Evolutionary conservation across 805 yeast species (phyloP).

Genomic region (Cyberlindnera veronae): DNA sequence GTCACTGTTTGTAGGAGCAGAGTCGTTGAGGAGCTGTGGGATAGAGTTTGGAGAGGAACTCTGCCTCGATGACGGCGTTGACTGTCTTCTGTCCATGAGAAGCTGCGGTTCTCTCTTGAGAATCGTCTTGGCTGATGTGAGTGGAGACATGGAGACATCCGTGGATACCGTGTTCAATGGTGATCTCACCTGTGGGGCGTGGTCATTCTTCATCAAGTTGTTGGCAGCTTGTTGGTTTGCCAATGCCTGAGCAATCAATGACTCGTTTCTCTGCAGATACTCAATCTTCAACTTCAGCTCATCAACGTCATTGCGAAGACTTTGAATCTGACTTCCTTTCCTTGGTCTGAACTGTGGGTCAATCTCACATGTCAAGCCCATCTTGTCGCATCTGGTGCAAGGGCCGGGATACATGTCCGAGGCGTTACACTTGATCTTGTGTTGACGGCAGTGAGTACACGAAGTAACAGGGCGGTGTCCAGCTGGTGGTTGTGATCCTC

Average conservation of each 20-base stretch:
- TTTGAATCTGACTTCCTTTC: slow-evolving; percentile 86
- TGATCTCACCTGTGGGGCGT: slow-evolving; percentile 20
- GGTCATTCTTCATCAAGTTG: slow-evolving; percentile 10
- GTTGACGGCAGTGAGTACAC: slow-evolving; percentile 93
- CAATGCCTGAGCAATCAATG: slow-evolving; percentile 61
- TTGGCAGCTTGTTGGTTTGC: slow-evolving; percentile 24
- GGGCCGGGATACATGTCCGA: slow-evolving; percentile 77
- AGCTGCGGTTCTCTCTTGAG: slow-evolving; percentile 43
- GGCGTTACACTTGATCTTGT: slow-evolving; percentile 91
- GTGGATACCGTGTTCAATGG: slow-evolving; percentile 16
- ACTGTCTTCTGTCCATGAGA: slow-evolving; percentile 32
- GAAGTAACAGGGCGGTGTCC: slow-evolving; percentile 88
- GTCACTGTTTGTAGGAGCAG: slow-evolving; percentile 38
- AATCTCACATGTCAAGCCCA: slow-evolving; percentile 78
- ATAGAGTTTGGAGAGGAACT: slow-evolving; percentile 24
- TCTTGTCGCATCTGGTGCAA: slow-evolving; percentile 77
- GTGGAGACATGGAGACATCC: slow-evolving; percentile 14
- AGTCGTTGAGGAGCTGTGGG: slow-evolving; percentile 39
- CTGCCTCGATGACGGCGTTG: slow-evolving; percentile 24
- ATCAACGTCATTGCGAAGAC: slow-evolving; percentile 79
- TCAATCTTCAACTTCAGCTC: slow-evolving; percentile 73
- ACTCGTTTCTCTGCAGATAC: slow-evolving; percentile 60
- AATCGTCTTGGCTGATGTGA: slow-evolving; percentile 39
- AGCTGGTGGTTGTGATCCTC: slow-evolving; percentile 30
- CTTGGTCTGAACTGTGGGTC: slow-evolving; percentile 91